Conservation (phyloP, 75 land plant genomes). For the Larix kaempferi region DNA sequence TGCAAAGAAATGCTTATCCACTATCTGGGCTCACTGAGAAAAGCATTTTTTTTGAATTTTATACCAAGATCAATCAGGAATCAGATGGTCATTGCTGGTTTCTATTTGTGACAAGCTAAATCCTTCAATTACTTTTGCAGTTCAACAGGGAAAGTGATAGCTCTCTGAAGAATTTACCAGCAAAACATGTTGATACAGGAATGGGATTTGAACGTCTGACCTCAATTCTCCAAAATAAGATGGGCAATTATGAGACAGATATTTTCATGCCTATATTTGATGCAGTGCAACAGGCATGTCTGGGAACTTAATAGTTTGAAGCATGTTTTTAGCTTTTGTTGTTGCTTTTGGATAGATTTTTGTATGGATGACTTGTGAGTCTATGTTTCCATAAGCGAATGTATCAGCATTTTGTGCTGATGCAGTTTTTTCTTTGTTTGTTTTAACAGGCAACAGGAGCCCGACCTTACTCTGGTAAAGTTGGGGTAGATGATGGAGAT, state of each 20-base stretch:
- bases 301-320: background rate
- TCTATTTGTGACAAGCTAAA: constrained; percentile 5
- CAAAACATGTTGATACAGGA: constrained; percentile 98
- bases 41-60: background rate
- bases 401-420: background rate
- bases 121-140: constrained; percentile 35
- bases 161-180: constrained; percentile 76
- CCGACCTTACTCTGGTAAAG: constrained; percentile 65
- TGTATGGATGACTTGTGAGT: background rate
- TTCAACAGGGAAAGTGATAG: constrained; percentile 94
- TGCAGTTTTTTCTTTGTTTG: background rate
- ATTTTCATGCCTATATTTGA: constrained; percentile 87
- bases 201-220: constrained; percentile 98
- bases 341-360: background rate
- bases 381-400: background rate
- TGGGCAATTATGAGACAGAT: constrained; percentile 99
- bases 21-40: background rate
- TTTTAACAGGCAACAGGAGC: constrained; percentile 73
- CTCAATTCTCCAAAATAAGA: constrained; percentile 82
- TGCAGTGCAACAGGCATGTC: constrained; percentile 68
- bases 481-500: constrained; percentile 86
- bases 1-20: background rate
- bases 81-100: background rate
- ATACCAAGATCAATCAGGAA: background rate
- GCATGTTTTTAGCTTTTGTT: background rate